phyloP scores from a whole-genome alignment of 129 eudicot genomes.

The Flaveria trinervia region DNA sequence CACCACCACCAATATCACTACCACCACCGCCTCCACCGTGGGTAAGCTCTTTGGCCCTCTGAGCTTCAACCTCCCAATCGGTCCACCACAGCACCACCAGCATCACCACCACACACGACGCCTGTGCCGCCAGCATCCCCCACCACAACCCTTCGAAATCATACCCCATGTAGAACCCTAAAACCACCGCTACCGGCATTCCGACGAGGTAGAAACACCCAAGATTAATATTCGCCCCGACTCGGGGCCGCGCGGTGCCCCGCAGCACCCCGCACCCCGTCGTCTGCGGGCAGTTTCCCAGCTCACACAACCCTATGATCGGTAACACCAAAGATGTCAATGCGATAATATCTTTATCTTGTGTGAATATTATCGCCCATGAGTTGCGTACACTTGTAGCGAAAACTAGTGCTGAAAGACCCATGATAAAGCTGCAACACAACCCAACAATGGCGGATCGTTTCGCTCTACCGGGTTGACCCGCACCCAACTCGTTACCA shows the following conservation, averaged over 20 bases:
- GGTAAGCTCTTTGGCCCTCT: slow-evolving; percentile 63
- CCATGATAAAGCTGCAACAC: slow-evolving; percentile 50
- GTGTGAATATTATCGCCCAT: slow-evolving; percentile 78
- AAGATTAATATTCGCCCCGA: slow-evolving; percentile 78
- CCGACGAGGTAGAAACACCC: slow-evolving; percentile 86
- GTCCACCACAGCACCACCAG: slow-evolving; percentile 59
- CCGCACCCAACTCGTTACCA: slow-evolving; percentile 76
- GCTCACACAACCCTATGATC: slow-evolving; percentile 80
- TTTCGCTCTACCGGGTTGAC: slow-evolving; percentile 58
- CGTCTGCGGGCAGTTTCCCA: slow-evolving; percentile 88
- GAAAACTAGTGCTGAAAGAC: slow-evolving; percentile 60
- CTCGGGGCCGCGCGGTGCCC: slow-evolving; percentile 80
- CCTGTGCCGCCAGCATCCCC: slow-evolving; percentile 80
- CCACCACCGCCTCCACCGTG: slow-evolving; percentile 30
- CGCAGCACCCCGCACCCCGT: slow-evolving; percentile 85
- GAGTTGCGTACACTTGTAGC: slow-evolving; percentile 46
- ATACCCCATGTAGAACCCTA: slow-evolving; percentile 50
- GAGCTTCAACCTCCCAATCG: slow-evolving; percentile 67
- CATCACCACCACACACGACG: slow-evolving; percentile 72
- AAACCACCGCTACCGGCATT: slow-evolving; percentile 78
- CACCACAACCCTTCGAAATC: slow-evolving; percentile 83
- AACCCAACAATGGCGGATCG: slow-evolving; percentile 69
- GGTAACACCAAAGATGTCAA: slow-evolving; percentile 69
- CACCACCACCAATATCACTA: background rate
- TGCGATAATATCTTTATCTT: slow-evolving; percentile 62